Evolutionary conservation across 23 red algal genomes (phyloP).

Genomic region (Cyanidioschyzon merolae): DNA sequence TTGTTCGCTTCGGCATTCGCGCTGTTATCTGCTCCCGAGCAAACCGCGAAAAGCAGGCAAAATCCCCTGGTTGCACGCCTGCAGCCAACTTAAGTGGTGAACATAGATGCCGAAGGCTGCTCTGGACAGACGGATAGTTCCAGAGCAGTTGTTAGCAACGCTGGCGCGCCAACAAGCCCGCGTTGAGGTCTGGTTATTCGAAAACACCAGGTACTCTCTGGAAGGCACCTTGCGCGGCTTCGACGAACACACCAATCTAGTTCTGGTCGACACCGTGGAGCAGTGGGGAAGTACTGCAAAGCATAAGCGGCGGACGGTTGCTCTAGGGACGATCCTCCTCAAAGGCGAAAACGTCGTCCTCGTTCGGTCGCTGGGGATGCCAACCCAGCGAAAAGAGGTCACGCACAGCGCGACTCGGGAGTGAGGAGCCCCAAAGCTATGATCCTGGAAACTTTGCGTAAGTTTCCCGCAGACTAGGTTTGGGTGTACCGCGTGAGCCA

Average conservation of each 20-base stretch:
- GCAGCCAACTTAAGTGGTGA: no score
- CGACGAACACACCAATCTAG: neutral
- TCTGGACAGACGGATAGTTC: neutral
- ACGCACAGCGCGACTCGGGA: no score
- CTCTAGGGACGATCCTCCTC: constrained; percentile 45
- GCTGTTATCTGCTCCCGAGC: no score
- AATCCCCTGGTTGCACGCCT: no score
- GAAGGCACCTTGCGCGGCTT: neutral
- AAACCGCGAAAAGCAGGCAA: no score
- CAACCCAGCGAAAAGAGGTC: no score
- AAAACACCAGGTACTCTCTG: neutral
- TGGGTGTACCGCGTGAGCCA: no score
- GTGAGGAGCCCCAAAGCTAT: no score
- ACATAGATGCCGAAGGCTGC: neutral
- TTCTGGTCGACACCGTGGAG: neutral
- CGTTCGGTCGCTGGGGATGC: neutral
- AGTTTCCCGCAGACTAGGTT: no score
- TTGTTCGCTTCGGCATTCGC: no score
- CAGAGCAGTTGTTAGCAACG: neutral
- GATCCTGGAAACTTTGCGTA: no score
- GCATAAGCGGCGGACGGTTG: neutral
- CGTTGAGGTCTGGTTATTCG: constrained; percentile 10
- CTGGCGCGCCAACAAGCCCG: neutral
- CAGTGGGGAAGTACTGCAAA: neutral
- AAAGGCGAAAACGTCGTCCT: constrained; percentile 61